phyloP scores from a whole-genome alignment of 768 basidiomycete genomes.

The Myochromella boudieri region DNA sequence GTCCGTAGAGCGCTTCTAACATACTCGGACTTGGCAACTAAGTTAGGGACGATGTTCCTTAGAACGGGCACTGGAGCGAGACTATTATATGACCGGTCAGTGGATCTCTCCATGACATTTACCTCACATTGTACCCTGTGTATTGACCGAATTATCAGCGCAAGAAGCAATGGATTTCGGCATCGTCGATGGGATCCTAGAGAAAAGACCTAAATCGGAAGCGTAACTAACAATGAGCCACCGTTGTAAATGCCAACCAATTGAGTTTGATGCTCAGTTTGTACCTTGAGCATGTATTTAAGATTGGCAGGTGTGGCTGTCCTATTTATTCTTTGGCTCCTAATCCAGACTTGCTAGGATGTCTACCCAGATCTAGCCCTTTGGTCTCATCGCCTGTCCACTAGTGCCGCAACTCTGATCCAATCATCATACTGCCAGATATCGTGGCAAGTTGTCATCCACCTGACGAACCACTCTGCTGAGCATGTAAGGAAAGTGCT shows the following conservation, averaged over 20 bases:
- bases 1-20: slow-evolving; percentile 25
- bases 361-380: neutral
- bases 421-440: neutral
- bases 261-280: neutral
- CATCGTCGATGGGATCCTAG: slow-evolving; percentile 89
- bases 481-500: neutral
- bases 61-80: slow-evolving; percentile 90
- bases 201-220: slow-evolving; percentile 66
- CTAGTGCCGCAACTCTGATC: neutral
- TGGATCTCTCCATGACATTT: slow-evolving; percentile 11
- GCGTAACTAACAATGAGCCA: slow-evolving; percentile 12
- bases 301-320: slow-evolving; percentile 7
- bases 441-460: neutral
- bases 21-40: slow-evolving; percentile 10
- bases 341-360: too few relatives aligned
- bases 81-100: slow-evolving; percentile 92
- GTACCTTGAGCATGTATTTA: neutral
- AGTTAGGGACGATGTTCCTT: slow-evolving; percentile 18
- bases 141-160: slow-evolving; percentile 42
- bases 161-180: slow-evolving; percentile 90
- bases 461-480: neutral
- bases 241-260: slow-evolving; percentile 1
- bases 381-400: slow-evolving; percentile 3
- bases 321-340: neutral
- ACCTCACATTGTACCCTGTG: slow-evolving; percentile 14